phyloP scores from a whole-genome alignment of 2,329 filamentous ascomycete species.

The Arthrobotrys pseudoclavata region DNA sequence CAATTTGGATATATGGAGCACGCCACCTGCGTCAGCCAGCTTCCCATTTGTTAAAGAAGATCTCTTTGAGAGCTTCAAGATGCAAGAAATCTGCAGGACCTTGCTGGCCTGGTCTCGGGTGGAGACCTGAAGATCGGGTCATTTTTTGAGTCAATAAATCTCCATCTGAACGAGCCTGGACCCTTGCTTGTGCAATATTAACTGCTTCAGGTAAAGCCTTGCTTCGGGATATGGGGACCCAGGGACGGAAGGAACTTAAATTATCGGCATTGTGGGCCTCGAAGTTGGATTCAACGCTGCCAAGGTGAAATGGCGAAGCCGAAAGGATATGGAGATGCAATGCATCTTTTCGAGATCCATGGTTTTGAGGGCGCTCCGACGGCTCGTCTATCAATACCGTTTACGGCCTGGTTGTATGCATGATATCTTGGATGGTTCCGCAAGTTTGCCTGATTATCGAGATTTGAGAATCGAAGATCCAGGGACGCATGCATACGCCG shows the following conservation, averaged over 20 bases:
- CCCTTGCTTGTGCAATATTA: constrained; percentile 4
- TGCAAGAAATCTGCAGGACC: neutral
- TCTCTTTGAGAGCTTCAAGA: constrained; percentile 1
- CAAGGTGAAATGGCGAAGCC: constrained; percentile 2
- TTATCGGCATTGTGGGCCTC: neutral
- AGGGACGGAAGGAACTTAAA: constrained; percentile 19
- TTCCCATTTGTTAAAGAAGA: constrained; percentile 15
- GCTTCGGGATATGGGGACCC: neutral
- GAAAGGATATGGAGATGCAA: neutral
- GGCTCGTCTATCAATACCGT: constrained; percentile 10
- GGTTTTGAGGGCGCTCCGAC: neutral
- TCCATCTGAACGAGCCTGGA: neutral
- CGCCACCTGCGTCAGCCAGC: constrained; percentile 43
- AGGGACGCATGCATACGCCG: neutral
- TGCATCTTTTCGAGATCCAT: neutral
- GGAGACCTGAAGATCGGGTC: neutral
- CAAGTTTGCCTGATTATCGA: constrained; percentile 4
- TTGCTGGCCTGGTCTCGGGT: neutral
- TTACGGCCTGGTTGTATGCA: neutral
- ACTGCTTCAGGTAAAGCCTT: neutral
- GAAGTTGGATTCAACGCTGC: neutral
- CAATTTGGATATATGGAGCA: constrained; percentile 14
- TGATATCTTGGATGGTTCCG: constrained; percentile 2
- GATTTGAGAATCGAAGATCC: constrained; percentile 6
- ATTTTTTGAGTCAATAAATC: constrained; percentile 3